phyloP scores from a whole-genome alignment of 805 yeast genomes.

The Sugiyamaella americana region DNA sequence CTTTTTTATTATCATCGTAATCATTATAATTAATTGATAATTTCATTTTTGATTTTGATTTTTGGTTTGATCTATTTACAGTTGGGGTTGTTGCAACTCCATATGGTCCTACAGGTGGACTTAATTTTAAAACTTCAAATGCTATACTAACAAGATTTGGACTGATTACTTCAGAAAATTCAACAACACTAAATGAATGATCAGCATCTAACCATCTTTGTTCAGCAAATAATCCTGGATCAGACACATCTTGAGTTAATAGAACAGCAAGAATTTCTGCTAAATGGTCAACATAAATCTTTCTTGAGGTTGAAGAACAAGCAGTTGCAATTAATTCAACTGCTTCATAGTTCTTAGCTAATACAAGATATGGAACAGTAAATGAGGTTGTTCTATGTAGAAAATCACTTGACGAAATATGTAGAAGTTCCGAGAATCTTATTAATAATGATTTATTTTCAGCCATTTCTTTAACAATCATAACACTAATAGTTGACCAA shows the following conservation, averaged over 20 bases:
- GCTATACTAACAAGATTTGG: constrained; percentile 22
- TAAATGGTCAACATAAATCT: constrained; percentile 44
- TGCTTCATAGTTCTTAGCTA: constrained; percentile 51
- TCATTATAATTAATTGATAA: not conserved
- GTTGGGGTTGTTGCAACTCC: too few relatives aligned
- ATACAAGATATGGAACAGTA: constrained; percentile 68
- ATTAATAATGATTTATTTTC: constrained; percentile 49
- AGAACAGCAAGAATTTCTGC: constrained; percentile 54
- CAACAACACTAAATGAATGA: constrained; percentile 39
- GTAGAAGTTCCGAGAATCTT: constrained; percentile 59
- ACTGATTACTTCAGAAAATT: constrained; percentile 26
- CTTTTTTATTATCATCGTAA: constrained; percentile 13
- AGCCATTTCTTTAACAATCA: constrained; percentile 49
- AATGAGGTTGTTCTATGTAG: constrained; percentile 62
- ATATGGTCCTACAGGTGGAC: not conserved
- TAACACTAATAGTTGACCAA: constrained; percentile 63
- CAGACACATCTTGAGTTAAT: constrained; percentile 43
- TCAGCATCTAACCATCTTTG: constrained; percentile 48
- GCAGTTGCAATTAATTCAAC: constrained; percentile 56
- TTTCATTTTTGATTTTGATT: not conserved
- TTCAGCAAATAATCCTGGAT: constrained; percentile 46
- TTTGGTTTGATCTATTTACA: constrained; percentile 32
- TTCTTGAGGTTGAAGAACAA: constrained; percentile 38
- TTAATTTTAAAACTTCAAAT: constrained; percentile 36
- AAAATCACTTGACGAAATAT: constrained; percentile 55